Conservation (phyloP, 495 filamentous ascomycete species). For the Penicillium odoratum region DNA sequence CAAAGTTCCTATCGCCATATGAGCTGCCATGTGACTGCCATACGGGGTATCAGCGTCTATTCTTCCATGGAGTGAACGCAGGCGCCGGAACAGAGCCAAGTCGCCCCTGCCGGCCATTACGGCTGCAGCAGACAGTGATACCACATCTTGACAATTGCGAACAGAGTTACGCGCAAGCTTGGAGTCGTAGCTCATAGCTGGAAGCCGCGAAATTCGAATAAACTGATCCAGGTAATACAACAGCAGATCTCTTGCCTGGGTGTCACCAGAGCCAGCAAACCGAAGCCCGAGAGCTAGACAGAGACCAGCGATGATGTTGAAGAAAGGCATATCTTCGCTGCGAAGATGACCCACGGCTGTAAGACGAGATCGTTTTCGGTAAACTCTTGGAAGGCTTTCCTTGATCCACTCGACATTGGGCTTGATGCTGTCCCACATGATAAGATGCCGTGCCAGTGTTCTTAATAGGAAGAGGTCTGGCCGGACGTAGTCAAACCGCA, state of each 20-base stretch:
- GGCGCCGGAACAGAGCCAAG: slow-evolving; percentile 79
- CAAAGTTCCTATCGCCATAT: slow-evolving; percentile 87
- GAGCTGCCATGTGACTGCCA: slow-evolving; percentile 88
- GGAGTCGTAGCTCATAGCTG: slow-evolving; percentile 71
- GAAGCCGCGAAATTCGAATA: slow-evolving; percentile 71
- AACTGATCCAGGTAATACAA: slow-evolving; percentile 85
- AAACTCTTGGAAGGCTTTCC: slow-evolving; percentile 66
- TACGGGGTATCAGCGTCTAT: slow-evolving; percentile 82
- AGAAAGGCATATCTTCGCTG: slow-evolving; percentile 84
- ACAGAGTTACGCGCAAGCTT: slow-evolving; percentile 78
- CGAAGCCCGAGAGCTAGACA: slow-evolving; percentile 83
- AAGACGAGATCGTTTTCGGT: slow-evolving; percentile 57
- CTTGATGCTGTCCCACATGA: slow-evolving; percentile 85
- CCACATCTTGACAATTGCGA: slow-evolving; percentile 83
- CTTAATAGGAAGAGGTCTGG: slow-evolving; percentile 90
- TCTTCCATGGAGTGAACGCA: slow-evolving; percentile 86
- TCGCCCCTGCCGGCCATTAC: slow-evolving; percentile 98
- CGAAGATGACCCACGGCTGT: slow-evolving; percentile 54
- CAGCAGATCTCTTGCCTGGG: slow-evolving; percentile 73
- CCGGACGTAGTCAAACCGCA: slow-evolving; percentile 92
- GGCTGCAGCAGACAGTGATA: slow-evolving; percentile 76
- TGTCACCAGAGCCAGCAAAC: slow-evolving; percentile 79
- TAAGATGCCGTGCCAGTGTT: slow-evolving; percentile 86
- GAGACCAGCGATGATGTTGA: slow-evolving; percentile 86
- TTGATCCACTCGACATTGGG: slow-evolving; percentile 72